Conservation (phyloP, 208 protist genomes). For the Leishmania lainsoni region DNA sequence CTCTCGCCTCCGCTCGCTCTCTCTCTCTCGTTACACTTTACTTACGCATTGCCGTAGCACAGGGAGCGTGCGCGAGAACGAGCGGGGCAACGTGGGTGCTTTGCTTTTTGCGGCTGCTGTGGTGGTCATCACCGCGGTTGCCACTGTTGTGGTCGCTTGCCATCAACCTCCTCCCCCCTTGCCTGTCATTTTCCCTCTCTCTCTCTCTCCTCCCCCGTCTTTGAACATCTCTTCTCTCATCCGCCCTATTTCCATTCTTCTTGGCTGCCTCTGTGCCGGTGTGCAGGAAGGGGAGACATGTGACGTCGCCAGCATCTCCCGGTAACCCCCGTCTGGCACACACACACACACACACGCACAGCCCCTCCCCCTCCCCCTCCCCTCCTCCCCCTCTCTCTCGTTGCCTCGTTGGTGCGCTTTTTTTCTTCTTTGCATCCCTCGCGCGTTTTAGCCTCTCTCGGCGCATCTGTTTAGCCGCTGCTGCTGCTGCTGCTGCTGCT, state of each 20-base stretch:
- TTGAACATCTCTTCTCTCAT: neutral
- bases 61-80: neutral
- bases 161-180: neutral
- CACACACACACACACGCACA: neutral
- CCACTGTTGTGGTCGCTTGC: no score
- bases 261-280: no score
- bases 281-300: no score
- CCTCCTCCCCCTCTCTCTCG: neutral
- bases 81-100: neutral
- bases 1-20: no score
- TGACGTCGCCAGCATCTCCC: neutral
- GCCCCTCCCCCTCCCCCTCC: neutral
- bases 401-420: neutral
- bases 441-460: constrained; percentile 8
- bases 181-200: neutral
- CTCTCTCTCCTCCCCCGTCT: neutral
- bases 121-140: neutral
- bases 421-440: neutral
- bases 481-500: neutral
- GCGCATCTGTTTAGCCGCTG: neutral
- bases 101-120: neutral
- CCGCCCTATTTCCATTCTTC: neutral
- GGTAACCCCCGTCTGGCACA: neutral
- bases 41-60: neutral
- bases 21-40: neutral